These are phyloP conservation scores for Mrakiaceae sp. DNA, from an alignment of 1,284 basidiomycete species.

Conservation along the genomic window DNA sequence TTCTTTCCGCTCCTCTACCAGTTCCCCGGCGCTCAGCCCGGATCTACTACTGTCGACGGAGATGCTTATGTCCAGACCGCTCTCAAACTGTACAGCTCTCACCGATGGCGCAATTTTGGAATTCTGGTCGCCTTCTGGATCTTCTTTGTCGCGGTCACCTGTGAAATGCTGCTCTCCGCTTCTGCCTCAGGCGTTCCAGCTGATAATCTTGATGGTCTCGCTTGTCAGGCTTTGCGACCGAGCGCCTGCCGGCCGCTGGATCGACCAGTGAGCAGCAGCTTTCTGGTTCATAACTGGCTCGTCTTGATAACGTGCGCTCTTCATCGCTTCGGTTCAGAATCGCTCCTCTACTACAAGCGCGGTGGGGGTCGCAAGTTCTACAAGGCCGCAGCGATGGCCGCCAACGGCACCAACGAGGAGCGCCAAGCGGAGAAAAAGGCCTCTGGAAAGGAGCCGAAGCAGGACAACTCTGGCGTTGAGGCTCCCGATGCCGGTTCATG, in stretches of 20 bases:
- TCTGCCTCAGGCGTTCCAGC: slow-evolving; percentile 24
- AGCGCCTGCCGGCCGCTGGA: slow-evolving; percentile 27
- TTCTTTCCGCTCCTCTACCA: no score
- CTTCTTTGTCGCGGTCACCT: slow-evolving; percentile 19
- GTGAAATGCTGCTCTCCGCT: no score
- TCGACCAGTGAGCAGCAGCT: slow-evolving; percentile 18
- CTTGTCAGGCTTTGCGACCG: slow-evolving; percentile 17
- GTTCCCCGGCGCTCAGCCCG: slow-evolving; percentile 32
- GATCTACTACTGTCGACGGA: slow-evolving; percentile 30
- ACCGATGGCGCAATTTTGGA: slow-evolving; percentile 40
- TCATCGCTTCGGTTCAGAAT: slow-evolving; percentile 10
- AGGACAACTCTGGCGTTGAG: neutral
- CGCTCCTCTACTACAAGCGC: slow-evolving; percentile 28
- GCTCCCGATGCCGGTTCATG: neutral
- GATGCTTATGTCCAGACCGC: slow-evolving; percentile 30
- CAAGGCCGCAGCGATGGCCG: slow-evolving; percentile 13
- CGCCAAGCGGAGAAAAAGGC: slow-evolving; percentile 24
- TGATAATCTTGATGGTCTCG: slow-evolving; percentile 22
- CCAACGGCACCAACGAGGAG: neutral
- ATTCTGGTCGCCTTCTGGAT: slow-evolving; percentile 34
- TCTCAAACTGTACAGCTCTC: slow-evolving; percentile 31
- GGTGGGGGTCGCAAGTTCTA: slow-evolving; percentile 28
- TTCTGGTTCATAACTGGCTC: neutral
- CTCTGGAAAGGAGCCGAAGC: neutral
- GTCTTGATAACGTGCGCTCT: neutral